Evolutionary conservation across 805 yeast genomes (phyloP).

Genomic region (Nakazawaea holstii): DNA sequence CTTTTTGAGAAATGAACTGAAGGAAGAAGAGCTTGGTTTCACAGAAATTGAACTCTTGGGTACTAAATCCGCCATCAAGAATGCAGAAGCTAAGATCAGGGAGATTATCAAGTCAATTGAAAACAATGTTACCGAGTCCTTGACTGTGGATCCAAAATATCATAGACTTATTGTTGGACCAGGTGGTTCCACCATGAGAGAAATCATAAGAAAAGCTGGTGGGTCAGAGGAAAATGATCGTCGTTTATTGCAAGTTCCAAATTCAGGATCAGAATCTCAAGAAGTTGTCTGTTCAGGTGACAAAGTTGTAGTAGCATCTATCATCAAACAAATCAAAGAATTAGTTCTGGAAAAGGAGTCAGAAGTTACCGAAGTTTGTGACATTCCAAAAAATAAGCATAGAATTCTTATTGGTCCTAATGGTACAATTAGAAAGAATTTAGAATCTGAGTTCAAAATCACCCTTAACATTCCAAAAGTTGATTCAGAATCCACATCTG

Average conservation of each 20-base stretch:
- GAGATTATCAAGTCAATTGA: slow-evolving; percentile 60
- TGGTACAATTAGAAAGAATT: slow-evolving; percentile 66
- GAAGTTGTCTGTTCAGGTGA: slow-evolving; percentile 71
- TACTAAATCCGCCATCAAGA: slow-evolving; percentile 65
- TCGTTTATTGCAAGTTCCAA: slow-evolving; percentile 65
- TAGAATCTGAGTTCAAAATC: slow-evolving; percentile 68
- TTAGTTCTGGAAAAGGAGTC: slow-evolving; percentile 64
- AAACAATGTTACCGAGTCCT: slow-evolving; percentile 49
- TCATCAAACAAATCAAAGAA: slow-evolving; percentile 54
- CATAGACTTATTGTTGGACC: slow-evolving; percentile 76
- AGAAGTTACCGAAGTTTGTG: slow-evolving; percentile 43
- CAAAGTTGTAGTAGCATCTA: slow-evolving; percentile 61
- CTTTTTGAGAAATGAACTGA: slow-evolving; percentile 32
- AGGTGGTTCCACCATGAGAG: slow-evolving; percentile 67
- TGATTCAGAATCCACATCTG: slow-evolving; percentile 41
- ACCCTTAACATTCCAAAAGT: slow-evolving; percentile 61
- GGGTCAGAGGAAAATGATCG: slow-evolving; percentile 45
- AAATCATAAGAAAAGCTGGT: slow-evolving; percentile 75
- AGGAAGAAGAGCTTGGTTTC: slow-evolving; percentile 41
- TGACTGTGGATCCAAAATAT: slow-evolving; percentile 69
- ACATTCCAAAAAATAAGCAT: slow-evolving; percentile 68
- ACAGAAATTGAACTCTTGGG: slow-evolving; percentile 74
- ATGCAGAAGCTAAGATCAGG: slow-evolving; percentile 60
- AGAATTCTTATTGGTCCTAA: slow-evolving; percentile 75
- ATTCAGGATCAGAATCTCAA: slow-evolving; percentile 52